phyloP scores from a whole-genome alignment of 2,329 filamentous ascomycete species.

The Colletotrichum gloeosporioides region DNA sequence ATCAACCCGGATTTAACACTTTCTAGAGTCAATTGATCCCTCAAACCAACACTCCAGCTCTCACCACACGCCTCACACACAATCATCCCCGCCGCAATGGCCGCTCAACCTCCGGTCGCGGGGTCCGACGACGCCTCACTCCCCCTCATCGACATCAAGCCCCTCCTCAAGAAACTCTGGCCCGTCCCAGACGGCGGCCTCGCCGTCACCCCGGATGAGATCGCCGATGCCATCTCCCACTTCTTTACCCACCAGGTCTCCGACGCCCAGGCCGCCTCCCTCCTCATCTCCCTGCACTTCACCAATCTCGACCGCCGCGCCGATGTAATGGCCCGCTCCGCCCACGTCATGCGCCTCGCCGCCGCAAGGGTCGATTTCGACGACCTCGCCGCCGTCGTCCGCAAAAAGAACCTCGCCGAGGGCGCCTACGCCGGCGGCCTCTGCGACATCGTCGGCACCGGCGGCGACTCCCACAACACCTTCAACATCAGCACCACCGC shows the following conservation, averaged over 20 bases:
- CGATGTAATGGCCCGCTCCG: slow-evolving; percentile 86
- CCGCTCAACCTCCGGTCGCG: slow-evolving; percentile 29
- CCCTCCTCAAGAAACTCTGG: slow-evolving; percentile 77
- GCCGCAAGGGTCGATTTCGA: slow-evolving; percentile 74
- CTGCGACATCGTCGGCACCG: slow-evolving; percentile 96
- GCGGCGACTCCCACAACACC: slow-evolving; percentile 94
- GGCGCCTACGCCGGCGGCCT: slow-evolving; percentile 83
- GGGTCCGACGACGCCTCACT: slow-evolving; percentile 33
- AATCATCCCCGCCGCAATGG: slow-evolving; percentile 29
- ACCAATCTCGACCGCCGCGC: slow-evolving; percentile 83
- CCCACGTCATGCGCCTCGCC: slow-evolving; percentile 81
- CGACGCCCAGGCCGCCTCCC: slow-evolving; percentile 84
- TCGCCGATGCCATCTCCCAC: slow-evolving; percentile 86
- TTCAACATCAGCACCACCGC: slow-evolving; percentile 98
- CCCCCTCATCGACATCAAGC: slow-evolving; percentile 64
- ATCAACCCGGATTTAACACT: neutral
- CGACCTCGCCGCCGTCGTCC: slow-evolving; percentile 66
- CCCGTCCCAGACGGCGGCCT: slow-evolving; percentile 49
- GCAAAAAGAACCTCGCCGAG: slow-evolving; percentile 64
- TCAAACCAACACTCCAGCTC: neutral
- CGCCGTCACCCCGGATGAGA: slow-evolving; percentile 75
- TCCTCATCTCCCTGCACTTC: slow-evolving; percentile 92
- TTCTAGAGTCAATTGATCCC: neutral
- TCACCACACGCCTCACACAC: neutral
- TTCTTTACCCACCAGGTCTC: slow-evolving; percentile 92